Conservation (phyloP, 345 rosid species). For the Moricandia moricandioides region DNA sequence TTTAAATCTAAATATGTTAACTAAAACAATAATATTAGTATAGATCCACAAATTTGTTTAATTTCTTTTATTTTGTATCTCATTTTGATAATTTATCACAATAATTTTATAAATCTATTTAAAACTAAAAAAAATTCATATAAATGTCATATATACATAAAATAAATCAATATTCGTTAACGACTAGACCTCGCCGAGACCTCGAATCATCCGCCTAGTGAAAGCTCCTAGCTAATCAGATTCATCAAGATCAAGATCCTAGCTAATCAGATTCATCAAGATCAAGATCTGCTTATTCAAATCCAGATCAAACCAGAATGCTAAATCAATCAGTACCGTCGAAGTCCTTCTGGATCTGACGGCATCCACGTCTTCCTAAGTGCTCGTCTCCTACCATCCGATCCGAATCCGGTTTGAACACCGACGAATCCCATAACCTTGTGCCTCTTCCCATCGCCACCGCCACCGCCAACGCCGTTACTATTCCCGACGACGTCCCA, state of each 20-base stretch:
- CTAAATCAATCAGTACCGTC: constrained; percentile 49
- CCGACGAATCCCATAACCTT: constrained; percentile 91
- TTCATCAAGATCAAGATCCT: constrained; percentile 10
- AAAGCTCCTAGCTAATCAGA: too few relatives aligned
- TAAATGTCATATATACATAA: too few relatives aligned
- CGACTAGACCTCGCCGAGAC: too few relatives aligned
- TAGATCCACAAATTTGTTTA: too few relatives aligned
- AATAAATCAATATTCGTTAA: too few relatives aligned
- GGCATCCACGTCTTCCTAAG: constrained; percentile 91
- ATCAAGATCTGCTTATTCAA: constrained; percentile 13
- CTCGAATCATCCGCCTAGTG: too few relatives aligned
- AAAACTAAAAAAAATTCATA: too few relatives aligned
- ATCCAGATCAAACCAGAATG: constrained; percentile 8
- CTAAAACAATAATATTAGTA: too few relatives aligned
- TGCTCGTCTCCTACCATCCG: constrained; percentile 62
- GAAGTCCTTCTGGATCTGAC: constrained; percentile 71
- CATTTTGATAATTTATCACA: too few relatives aligned
- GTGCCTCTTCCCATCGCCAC: constrained; percentile 43
- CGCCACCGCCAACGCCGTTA: not conserved
- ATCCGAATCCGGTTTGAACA: constrained; percentile 77
- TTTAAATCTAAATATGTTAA: too few relatives aligned
- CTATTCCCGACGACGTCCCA: constrained; percentile 48
- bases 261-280: not conserved
- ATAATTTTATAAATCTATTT: too few relatives aligned
- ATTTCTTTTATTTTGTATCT: too few relatives aligned